These are phyloP conservation scores for Cyclotella atomus DNA, from an alignment of 108 stramenopile genomes.

Conservation along the genomic window DNA sequence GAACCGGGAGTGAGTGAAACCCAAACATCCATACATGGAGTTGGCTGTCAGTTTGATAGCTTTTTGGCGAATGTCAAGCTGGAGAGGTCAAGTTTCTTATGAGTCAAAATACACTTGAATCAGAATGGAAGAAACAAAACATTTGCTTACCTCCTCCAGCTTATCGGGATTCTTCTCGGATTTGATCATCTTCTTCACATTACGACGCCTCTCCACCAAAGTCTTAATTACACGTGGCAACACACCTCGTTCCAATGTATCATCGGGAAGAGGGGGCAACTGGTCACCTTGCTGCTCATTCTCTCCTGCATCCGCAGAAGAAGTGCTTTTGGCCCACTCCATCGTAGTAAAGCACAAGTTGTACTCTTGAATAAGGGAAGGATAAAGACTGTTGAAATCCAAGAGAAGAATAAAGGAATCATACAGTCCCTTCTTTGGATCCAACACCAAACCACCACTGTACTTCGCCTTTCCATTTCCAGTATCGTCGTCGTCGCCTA, in stretches of 20 bases:
- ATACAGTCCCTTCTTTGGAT: slow-evolving; percentile 99
- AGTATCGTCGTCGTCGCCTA: slow-evolving; percentile 21
- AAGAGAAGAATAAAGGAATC: slow-evolving; percentile 98
- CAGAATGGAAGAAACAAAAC: slow-evolving; percentile 5
- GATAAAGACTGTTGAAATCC: slow-evolving; percentile 99
- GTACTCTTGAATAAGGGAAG: slow-evolving; percentile 99
- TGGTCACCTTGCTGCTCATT: slow-evolving; percentile 49
- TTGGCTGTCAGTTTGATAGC: slow-evolving; percentile 99
- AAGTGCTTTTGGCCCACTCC: slow-evolving; percentile 79
- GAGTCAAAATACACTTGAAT: background rate
- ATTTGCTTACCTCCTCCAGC: slow-evolving; percentile 73
- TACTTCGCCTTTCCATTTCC: slow-evolving; percentile 89
- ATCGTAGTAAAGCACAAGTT: slow-evolving; percentile 99
- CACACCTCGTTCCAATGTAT: slow-evolving; percentile 85
- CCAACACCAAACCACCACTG: slow-evolving; percentile 97
- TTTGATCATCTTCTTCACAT: slow-evolving; percentile 94
- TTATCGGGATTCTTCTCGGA: slow-evolving; percentile 73
- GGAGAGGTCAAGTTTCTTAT: background rate
- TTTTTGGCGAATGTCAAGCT: slow-evolving; percentile 98
- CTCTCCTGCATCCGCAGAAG: slow-evolving; percentile 34
- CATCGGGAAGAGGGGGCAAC: slow-evolving; percentile 92
- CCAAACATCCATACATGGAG: slow-evolving; percentile 99
- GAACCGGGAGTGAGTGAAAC: slow-evolving; percentile 96
- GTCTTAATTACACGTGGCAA: slow-evolving; percentile 95
- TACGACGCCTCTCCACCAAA: slow-evolving; percentile 93